phyloP scores from a whole-genome alignment of 139 green algal species.

The Zygnema cylindricum region DNA sequence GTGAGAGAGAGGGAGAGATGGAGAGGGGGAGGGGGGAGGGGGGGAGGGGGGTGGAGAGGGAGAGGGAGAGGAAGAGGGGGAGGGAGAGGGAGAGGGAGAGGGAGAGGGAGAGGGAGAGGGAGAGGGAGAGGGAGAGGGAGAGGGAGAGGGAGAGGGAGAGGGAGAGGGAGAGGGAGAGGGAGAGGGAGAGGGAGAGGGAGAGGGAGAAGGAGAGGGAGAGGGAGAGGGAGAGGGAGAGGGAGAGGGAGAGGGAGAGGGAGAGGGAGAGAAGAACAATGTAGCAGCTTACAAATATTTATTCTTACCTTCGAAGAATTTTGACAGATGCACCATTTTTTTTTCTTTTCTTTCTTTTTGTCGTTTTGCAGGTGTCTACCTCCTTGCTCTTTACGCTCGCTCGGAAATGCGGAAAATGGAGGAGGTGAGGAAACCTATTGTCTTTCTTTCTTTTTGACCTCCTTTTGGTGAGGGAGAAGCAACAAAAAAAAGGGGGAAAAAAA shows the following conservation, averaged over 20 bases:
- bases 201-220: slow-evolving; percentile 42
- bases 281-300: too few relatives aligned
- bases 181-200: slow-evolving; percentile 41
- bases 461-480: not conserved
- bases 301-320: too few relatives aligned
- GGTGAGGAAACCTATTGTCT: too few relatives aligned
- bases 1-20: too few relatives aligned
- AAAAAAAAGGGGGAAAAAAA: not conserved
- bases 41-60: too few relatives aligned
- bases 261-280: slow-evolving; percentile 16
- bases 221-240: slow-evolving; percentile 42
- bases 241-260: slow-evolving; percentile 32
- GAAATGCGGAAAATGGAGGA: not conserved
- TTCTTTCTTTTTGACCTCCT: not conserved
- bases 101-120: slow-evolving; percentile 27
- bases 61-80: slow-evolving; percentile 13
- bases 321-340: too few relatives aligned
- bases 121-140: slow-evolving; percentile 19
- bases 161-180: slow-evolving; percentile 21
- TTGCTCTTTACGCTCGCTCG: not conserved
- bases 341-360: not conserved
- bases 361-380: not conserved
- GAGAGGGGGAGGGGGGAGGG: too few relatives aligned
- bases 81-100: slow-evolving; percentile 18
- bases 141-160: not conserved